Base-by-base conservation (phyloP, 192 early-diverging fungal genomes). In the Podila minutissima region DNA sequence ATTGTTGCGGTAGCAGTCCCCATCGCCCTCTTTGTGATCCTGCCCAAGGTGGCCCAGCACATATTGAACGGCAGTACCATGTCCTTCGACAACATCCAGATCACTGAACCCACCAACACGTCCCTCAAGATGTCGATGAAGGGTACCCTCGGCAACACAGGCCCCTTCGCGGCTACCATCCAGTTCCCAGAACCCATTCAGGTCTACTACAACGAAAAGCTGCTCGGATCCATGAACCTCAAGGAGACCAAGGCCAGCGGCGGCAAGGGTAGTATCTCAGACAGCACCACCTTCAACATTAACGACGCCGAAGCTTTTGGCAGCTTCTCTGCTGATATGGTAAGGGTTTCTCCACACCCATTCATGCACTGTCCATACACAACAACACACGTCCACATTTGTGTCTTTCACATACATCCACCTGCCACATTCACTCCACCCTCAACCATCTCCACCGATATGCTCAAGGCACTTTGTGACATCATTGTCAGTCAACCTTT, bases 1-100 rank as follows among this genome's bases (percentile, higher is more conserved):
- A 41, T 86, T 29, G 37, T 85, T n/a, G 72, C 83, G 22, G 84
- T 89, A 31, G 70, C 87, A 10, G 82, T 90, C 10, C 83, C 82
- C 31, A 38, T 91, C 5, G 69, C 75, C 26, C 64, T 89, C 32
- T 88, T 89, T 58, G 88, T 91, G 4, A 71, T 86, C 59, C 78
- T 89, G 67, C 88, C 90, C 28, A 81, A 83, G 59, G 83, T 91
- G 41, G 86, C 87, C 28, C 88, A 90, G 72, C 33, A 28, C 10
- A 78, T 79, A 58, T 67, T 89, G 49, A 87, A 88, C 64, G 64
- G 84, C 33, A 70, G 82, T 51, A 60, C 61, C 53, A 82, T 90
- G 59, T 53, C 64, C 22, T 85, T 85, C 75, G 53, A 55, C 8
- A 51, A 28, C 48, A 75, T 85, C 28, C 71, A 78, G 64, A 86